These are phyloP conservation scores for Conticribra weissflogii DNA, from an alignment of 108 stramenopile species.

Conservation along the genomic window DNA sequence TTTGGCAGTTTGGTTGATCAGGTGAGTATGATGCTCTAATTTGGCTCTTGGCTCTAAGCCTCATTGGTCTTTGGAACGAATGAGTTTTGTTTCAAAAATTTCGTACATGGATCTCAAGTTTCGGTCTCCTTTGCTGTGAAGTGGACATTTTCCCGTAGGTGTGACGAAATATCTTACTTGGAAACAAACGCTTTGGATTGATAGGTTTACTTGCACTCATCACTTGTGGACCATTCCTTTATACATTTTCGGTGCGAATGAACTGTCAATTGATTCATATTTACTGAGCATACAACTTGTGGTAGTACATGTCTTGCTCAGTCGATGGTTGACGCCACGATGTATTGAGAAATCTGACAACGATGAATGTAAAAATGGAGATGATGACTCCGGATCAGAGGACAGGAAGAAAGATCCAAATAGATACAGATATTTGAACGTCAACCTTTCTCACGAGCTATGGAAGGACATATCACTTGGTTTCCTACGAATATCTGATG, in stretches of 20 bases:
- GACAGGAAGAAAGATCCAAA: constrained; percentile 26
- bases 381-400: background rate
- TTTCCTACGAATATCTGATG: constrained; percentile 62
- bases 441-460: constrained; percentile 71
- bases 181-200: constrained; percentile 65
- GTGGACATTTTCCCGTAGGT: constrained; percentile 69
- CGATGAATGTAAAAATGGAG: constrained; percentile 7
- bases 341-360: constrained; percentile 19
- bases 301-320: constrained; percentile 55
- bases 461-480: constrained; percentile 70
- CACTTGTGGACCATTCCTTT: constrained; percentile 89
- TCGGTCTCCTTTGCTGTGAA: too few relatives aligned
- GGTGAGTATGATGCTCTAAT: background rate
- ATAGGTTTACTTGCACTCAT: constrained; percentile 73
- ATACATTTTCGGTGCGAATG: constrained; percentile 53
- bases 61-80: background rate
- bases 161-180: constrained; percentile 81
- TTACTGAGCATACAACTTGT: constrained; percentile 62
- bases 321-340: constrained; percentile 67
- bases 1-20: constrained; percentile 39
- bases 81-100: background rate
- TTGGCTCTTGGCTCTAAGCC: background rate
- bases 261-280: constrained; percentile 43
- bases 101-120: too few relatives aligned
- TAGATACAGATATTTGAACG: constrained; percentile 64